Percentiles rank a stretch among this genome's conserved stretches.
These are phyloP conservation scores for Yamadazyma atmosphaerica DNA, from an alignment of 1,139 yeast species.

Conservation along the genomic window DNA sequence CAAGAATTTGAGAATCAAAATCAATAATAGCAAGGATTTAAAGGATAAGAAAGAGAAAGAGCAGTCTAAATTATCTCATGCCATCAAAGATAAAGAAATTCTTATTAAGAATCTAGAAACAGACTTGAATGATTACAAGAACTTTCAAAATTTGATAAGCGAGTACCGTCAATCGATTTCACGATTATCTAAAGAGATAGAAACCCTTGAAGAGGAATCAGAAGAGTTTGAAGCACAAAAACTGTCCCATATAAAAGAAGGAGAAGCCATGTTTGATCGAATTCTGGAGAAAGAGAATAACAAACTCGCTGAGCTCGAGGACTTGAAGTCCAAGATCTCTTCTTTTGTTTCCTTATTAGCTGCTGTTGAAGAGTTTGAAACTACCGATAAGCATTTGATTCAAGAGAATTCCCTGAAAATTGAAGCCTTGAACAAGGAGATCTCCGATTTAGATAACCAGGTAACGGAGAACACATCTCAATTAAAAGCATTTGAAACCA, in stretches of 20 bases:
- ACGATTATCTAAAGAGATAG: constrained; percentile 15
- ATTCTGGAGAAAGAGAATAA: constrained; percentile 18
- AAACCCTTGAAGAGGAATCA: constrained; percentile 17
- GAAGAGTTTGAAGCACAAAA: constrained; percentile 12
- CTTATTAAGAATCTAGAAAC: constrained; percentile 57
- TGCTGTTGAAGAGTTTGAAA: constrained; percentile 22
- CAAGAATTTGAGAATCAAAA: constrained; percentile 44
- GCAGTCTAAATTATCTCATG: constrained; percentile 48
- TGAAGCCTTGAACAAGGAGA: constrained; percentile 11
- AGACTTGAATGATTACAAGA: constrained; percentile 41
- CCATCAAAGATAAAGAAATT: constrained; percentile 57
- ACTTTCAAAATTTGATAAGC: constrained; percentile 16
- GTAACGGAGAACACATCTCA: constrained; percentile 7
- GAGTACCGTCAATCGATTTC: constrained; percentile 20
- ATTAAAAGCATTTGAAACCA: constrained; percentile 27
- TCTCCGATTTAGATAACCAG: constrained; percentile 20
- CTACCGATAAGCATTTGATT: constrained; percentile 17
- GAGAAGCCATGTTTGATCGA: constrained; percentile 11
- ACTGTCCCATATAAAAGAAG: constrained; percentile 15
- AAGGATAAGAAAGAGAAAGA: constrained; percentile 53
- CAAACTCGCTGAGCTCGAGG: constrained; percentile 8
- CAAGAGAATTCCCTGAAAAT: constrained; percentile 19
- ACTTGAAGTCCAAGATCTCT: constrained; percentile 5
- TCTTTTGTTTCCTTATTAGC: constrained; percentile 11
- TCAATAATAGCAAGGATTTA: constrained; percentile 45